Evolutionary conservation across 352 stramenopile species (phyloP).

Genomic region (Phytopythium cucurbitacearum): DNA sequence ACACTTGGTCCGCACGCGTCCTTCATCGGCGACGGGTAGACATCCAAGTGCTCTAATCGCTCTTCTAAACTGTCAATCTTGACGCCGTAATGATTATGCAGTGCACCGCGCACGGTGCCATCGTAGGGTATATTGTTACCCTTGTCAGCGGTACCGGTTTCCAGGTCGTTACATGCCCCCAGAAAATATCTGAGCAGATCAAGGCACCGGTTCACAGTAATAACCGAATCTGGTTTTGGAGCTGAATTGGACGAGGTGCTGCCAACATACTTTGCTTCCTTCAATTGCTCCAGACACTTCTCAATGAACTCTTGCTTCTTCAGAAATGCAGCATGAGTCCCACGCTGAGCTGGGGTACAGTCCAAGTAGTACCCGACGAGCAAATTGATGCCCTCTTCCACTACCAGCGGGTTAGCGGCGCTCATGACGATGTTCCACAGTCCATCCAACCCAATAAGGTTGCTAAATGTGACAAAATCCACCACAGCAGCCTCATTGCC

Average conservation of each 20-base stretch:
- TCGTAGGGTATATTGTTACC: background rate
- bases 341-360: slow-evolving; percentile 27
- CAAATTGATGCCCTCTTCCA: slow-evolving; percentile 58
- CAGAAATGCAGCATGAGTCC: slow-evolving; percentile 17
- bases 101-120: background rate
- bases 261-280: slow-evolving; percentile 19
- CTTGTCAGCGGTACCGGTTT: background rate
- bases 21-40: slow-evolving; percentile 71
- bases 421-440: slow-evolving; percentile 61
- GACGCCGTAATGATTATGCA: slow-evolving; percentile 3
- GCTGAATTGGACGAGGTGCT: background rate
- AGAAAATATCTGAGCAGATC: slow-evolving; percentile 73
- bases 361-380: slow-evolving; percentile 58
- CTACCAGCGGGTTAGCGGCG: slow-evolving; percentile 32
- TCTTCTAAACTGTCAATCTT: slow-evolving; percentile 56
- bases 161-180: slow-evolving; percentile 26
- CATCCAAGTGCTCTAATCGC: slow-evolving; percentile 42
- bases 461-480: slow-evolving; percentile 35
- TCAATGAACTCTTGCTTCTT: slow-evolving; percentile 50
- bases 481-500: slow-evolving; percentile 12
- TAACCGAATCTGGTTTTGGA: background rate
- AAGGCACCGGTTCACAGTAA: slow-evolving; percentile 51
- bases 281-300: slow-evolving; percentile 49
- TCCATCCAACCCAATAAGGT: slow-evolving; percentile 40
- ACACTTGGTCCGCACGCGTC: slow-evolving; percentile 1